Evolutionary conservation across 148 eudicot species (phyloP).

Genomic region (Spergularia marina): DNA sequence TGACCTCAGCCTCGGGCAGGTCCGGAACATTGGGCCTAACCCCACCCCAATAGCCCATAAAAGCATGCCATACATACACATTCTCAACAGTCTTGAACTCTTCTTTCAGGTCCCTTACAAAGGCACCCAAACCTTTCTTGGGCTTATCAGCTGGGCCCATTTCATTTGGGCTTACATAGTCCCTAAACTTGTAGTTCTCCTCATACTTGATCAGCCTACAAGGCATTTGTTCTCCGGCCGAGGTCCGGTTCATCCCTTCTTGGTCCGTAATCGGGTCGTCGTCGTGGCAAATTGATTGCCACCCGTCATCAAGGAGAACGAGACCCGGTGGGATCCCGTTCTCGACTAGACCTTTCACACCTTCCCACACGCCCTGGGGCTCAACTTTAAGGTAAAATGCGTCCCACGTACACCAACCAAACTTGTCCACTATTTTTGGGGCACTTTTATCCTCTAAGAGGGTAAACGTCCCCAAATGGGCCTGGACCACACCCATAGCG

Average conservation of each 20-base stretch:
- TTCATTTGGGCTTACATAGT: conserved; percentile 48
- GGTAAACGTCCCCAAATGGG: conserved; percentile 72
- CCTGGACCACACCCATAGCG: conserved; percentile 48
- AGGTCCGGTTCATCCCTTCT: conserved; percentile 76
- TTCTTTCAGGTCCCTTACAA: conserved; percentile 70
- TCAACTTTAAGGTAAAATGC: conserved; percentile 83
- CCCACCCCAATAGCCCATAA: conserved; percentile 98
- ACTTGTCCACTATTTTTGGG: conserved; percentile 75
- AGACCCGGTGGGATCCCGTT: conserved; percentile 87
- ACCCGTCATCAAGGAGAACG: conserved; percentile 81
- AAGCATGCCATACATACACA: conserved; percentile 95
- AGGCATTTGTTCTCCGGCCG: conserved; percentile 97
- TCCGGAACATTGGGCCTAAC: conserved; percentile 56
- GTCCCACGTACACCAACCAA: conserved; percentile 99
- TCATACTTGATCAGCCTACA: conserved; percentile 67
- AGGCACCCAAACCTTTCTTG: conserved; percentile 72
- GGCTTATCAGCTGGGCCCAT: conserved; percentile 23
- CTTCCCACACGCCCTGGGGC: conserved; percentile 74
- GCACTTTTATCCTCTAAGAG: conserved; percentile 67
- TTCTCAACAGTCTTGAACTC: conserved; percentile 64
- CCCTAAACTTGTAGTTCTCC: conserved; percentile 84
- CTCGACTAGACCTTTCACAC: conserved; percentile 60
- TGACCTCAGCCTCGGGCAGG: conserved; percentile 52
- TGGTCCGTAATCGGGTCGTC: conserved; percentile 59
- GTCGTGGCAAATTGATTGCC: conserved; percentile 90